Evolutionary conservation across 768 basidiomycete species (phyloP), one percentile per base, ranked within the genome.

Genomic region (Tubosaeta sp.): DNA sequence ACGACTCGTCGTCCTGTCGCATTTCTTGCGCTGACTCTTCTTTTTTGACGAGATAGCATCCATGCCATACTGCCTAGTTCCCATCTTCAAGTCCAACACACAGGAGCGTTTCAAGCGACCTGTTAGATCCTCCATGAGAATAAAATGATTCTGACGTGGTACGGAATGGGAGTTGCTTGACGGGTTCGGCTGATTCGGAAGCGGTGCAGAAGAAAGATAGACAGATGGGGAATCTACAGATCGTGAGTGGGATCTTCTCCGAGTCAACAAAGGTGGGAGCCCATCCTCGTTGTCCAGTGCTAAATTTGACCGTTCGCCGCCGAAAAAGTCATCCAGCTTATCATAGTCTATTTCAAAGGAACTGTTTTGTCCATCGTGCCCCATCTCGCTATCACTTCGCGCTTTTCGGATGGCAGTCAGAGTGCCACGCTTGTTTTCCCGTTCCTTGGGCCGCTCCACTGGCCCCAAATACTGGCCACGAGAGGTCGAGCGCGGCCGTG

Each of bases 41-140:
- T 96, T 97, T 76, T 99, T 99, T 46, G 83, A 75, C 1, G 84
- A 72, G 9, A 87, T 88, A 22, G 96, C 96, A 59, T 96, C 92
- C 73, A 95, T 89, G 18, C 96, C 96, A 69, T 98, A 97, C 72
- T 99, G 96, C 30, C 96, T 78, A 27, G 94, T 97, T n/a, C 96
- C 96, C 96, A 98, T 98, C 76, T 99, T 99, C 60, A 99, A 75
- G 69, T 99, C 96, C 62, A 98, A 81, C 36, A 99, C 95, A 63
- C 96, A 99, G 9, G 96, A 90, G 44, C 80, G 81, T 69, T 89
- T 94, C 63, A 96, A 69, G 30, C 88, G 76, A 22, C 96, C 96
- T 3, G 96, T 99, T 43, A 99, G 74, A 64, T 99, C 96, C 70
- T 99, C 96, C 94, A 99, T 96, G 59, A 98, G 79, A 60, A 99